A percentile compares a stretch with the other conserved stretches of the same genome.
These are phyloP conservation scores for Fraxinus sp. DNA, from an alignment of 305 asterid species.

Conservation along the genomic window DNA sequence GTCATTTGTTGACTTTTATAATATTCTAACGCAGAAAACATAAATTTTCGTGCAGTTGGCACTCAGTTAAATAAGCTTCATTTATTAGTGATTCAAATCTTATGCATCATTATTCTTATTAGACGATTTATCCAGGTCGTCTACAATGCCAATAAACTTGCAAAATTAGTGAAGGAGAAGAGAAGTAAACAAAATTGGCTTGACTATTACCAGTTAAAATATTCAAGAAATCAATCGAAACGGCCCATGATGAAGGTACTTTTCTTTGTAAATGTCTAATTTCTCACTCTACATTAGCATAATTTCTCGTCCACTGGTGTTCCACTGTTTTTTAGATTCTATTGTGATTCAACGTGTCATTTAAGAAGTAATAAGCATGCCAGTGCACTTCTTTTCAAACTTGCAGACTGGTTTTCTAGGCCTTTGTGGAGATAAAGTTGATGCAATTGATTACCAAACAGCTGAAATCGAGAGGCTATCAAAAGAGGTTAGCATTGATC, in stretches of 20 bases:
- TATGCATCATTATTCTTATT: slow-evolving; percentile 7
- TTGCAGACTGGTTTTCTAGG: slow-evolving; percentile 93
- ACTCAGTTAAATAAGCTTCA: background rate
- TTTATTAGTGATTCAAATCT: background rate
- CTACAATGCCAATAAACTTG: slow-evolving; percentile 77
- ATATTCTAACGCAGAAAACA: background rate
- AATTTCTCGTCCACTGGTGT: background rate
- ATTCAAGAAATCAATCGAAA: slow-evolving; percentile 60
- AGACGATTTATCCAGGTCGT: slow-evolving; percentile 59
- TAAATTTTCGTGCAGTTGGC: background rate
- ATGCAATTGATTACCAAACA: slow-evolving; percentile 73
- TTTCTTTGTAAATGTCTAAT: slow-evolving; percentile 1
- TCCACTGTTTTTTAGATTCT: slow-evolving; percentile 2
- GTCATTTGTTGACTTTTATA: slow-evolving; percentile 14
- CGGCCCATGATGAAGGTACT: slow-evolving; percentile 70
- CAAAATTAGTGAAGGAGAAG: slow-evolving; percentile 67
- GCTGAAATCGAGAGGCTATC: slow-evolving; percentile 73
- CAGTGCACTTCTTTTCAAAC: slow-evolving; percentile 28
- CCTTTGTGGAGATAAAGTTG: slow-evolving; percentile 71
- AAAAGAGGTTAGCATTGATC: slow-evolving; percentile 57
- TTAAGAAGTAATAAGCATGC: slow-evolving; percentile 3
- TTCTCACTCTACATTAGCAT: background rate
- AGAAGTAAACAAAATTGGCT: slow-evolving; percentile 80
- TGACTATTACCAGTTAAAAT: slow-evolving; percentile 83
- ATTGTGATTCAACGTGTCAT: slow-evolving; percentile 14